Percentiles rank a stretch among this genome's conserved stretches.
Evolutionary conservation across 2,329 filamentous ascomycete species (phyloP).

Genomic region (Hypoxylon rubiginosum): DNA sequence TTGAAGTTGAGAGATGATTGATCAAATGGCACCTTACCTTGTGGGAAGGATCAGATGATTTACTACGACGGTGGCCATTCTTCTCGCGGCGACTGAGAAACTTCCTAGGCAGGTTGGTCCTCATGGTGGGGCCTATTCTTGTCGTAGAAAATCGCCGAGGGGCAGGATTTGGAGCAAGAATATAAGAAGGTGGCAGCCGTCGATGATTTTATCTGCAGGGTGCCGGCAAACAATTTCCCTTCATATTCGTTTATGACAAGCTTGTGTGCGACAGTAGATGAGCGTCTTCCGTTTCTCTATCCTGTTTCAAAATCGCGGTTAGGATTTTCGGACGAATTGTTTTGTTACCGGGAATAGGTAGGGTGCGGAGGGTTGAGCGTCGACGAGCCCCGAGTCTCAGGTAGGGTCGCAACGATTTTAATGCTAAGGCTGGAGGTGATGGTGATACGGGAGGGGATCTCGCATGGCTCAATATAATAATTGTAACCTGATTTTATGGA

Average conservation of each 20-base stretch:
- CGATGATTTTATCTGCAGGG: constrained; percentile 32
- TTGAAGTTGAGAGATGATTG: constrained; percentile 22
- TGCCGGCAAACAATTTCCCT: constrained; percentile 18
- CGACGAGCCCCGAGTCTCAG: constrained; percentile 10
- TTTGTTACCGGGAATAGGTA: constrained; percentile 3
- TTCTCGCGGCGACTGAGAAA: constrained; percentile 80
- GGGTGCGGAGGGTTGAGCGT: constrained; percentile 3
- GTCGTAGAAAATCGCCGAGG: constrained; percentile 32
- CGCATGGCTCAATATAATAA: constrained; percentile 34
- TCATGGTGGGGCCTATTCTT: constrained; percentile 59
- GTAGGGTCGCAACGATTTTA: constrained; percentile 16
- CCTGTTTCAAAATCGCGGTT: constrained; percentile 13
- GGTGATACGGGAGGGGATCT: constrained; percentile 33
- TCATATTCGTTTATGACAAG: constrained; percentile 34
- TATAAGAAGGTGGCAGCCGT: constrained; percentile 25
- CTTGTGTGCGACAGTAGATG: constrained; percentile 4
- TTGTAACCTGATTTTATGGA: constrained; percentile 7
- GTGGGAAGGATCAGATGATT: constrained; percentile 66
- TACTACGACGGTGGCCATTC: constrained; percentile 67
- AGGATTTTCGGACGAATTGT: constrained; percentile 8
- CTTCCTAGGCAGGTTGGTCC: constrained; percentile 68
- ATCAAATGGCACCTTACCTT: constrained; percentile 59
- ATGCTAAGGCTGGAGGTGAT: constrained; percentile 38
- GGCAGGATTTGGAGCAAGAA: constrained; percentile 14
- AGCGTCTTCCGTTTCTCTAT: constrained; percentile 5